These are phyloP conservation scores for Epichloe elymi DNA, from an alignment of 2,329 filamentous ascomycete species.

Conservation along the genomic window DNA sequence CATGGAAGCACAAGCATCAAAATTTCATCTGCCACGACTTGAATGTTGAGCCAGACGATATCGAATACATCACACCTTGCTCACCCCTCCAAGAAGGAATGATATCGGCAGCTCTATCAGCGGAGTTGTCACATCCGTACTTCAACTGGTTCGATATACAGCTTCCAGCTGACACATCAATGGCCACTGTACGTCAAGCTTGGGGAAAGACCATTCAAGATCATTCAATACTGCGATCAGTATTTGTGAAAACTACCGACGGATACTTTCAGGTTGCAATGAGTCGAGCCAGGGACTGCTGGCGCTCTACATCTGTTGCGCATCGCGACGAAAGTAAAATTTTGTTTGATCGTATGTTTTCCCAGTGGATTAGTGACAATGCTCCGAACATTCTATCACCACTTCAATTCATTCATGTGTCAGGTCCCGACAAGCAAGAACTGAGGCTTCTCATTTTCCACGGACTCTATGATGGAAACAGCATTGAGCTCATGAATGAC, in stretches of 20 bases:
- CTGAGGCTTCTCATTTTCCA: constrained; percentile 48
- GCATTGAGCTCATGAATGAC: constrained; percentile 54
- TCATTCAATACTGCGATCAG: constrained; percentile 56
- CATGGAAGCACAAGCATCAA: constrained; percentile 49
- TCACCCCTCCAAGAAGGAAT: constrained; percentile 81
- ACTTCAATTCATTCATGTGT: constrained; percentile 34
- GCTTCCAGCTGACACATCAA: constrained; percentile 32
- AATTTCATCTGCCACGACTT: constrained; percentile 39
- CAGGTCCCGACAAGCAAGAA: constrained; percentile 4
- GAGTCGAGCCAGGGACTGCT: constrained; percentile 27
- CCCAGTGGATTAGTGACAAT: constrained; percentile 43
- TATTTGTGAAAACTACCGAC: constrained; percentile 59
- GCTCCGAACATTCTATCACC: constrained; percentile 33
- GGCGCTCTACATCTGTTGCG: constrained; percentile 24
- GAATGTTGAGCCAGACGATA: constrained; percentile 31
- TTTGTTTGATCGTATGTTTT: constrained; percentile 22
- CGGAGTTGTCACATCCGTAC: constrained; percentile 47
- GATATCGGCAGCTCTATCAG: constrained; percentile 52
- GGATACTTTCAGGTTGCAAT: constrained; percentile 65
- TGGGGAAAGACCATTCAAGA: constrained; percentile 41
- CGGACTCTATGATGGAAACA: constrained; percentile 74
- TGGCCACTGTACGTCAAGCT: constrained; percentile 35
- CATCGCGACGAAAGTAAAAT: constrained; percentile 18
- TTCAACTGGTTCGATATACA: constrained; percentile 62
- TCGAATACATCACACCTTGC: constrained; percentile 70